Base-by-base conservation (phyloP, 1,284 basidiomycete genomes). In the Apiotrichum gracile region DNA sequence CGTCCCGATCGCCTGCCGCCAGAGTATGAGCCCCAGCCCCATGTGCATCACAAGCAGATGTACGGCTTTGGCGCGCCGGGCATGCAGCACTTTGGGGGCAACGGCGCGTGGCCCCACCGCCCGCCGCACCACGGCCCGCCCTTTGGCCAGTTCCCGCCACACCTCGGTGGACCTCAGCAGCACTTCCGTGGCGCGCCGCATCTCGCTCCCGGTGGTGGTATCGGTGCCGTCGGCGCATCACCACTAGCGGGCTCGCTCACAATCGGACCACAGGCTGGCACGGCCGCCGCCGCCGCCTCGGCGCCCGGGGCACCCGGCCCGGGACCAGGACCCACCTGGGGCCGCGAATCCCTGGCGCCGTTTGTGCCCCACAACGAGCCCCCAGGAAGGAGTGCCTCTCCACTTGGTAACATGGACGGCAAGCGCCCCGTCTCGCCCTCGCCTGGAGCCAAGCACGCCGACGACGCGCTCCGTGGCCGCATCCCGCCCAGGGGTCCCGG, bases 1-100 rank as follows among this genome's bases (percentile, higher is more conserved):
- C 81, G 90, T 21, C 85, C 86, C 10, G 90, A 94, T 73, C 81
- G 89, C 26, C 78, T 91, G 52, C 81, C 81, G 43, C 77, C 77
- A 58, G 77, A 78, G 62, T 75, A 78, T 74, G 61, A 83, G 79
- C 63, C 78, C 74, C 65, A 80, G 75, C 58, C 73, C 50, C 67
- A 69, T 66, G 55, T 61, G 42, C n/a, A 57, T 47, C 57, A 66
- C 54, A 47, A 67, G 68, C 42, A 49, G 38, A 55, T 60, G 57
- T 58, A 52, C 38, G 52, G 47, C 17, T 44, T 42, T 25, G 58
- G 49, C 45, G 37, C 55, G 24, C 52, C 50, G 41, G 57, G 41
- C 47, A 54, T 52, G 50, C 61, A 55, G 51, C 46, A 50, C 49
- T 52, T 54, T 44, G 58, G 58, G 12, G 54, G 48, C 9, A 50